These are phyloP conservation scores for Phlebopus sp. DNA, from an alignment of 1,284 basidiomycete species.

Conservation along the genomic window DNA sequence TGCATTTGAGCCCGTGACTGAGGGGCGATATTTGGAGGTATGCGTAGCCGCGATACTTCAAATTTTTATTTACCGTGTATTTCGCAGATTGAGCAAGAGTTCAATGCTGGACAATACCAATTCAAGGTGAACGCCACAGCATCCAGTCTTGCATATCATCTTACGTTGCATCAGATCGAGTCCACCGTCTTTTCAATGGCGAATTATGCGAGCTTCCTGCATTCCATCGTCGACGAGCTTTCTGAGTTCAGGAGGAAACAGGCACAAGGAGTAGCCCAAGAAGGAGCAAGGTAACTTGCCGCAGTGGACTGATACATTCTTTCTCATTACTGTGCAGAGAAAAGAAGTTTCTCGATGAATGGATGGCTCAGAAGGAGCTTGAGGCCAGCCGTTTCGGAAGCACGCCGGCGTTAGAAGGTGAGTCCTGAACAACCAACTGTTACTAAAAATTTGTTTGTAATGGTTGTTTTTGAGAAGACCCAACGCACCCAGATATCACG, in stretches of 20 bases:
- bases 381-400: not conserved
- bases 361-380: slow-evolving; percentile 21
- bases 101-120: slow-evolving; percentile 58
- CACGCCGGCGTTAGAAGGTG: slow-evolving; percentile 5
- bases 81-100: slow-evolving; percentile 49
- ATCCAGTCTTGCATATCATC: not conserved
- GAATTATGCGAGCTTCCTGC: slow-evolving; percentile 46
- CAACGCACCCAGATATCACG: slow-evolving; percentile 19
- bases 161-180: slow-evolving; percentile 40
- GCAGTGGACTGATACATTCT: not conserved
- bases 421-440: not conserved
- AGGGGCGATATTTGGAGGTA: slow-evolving; percentile 46
- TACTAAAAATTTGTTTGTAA: too few species aligned
- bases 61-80: not conserved
- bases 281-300: slow-evolving; percentile 40
- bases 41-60: not conserved
- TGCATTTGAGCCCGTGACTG: slow-evolving; percentile 44
- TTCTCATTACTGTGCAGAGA: slow-evolving; percentile 13
- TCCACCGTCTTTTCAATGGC: slow-evolving; percentile 50
- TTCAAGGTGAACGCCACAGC: slow-evolving; percentile 44
- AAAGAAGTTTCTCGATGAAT: slow-evolving; percentile 21
- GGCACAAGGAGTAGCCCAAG: slow-evolving; percentile 32
- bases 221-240: slow-evolving; percentile 43
- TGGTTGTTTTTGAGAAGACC: not conserved
- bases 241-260: slow-evolving; percentile 42